These are phyloP conservation scores for Daphne laureola DNA, from an alignment of 441 rosid genomes.

Conservation along the genomic window DNA sequence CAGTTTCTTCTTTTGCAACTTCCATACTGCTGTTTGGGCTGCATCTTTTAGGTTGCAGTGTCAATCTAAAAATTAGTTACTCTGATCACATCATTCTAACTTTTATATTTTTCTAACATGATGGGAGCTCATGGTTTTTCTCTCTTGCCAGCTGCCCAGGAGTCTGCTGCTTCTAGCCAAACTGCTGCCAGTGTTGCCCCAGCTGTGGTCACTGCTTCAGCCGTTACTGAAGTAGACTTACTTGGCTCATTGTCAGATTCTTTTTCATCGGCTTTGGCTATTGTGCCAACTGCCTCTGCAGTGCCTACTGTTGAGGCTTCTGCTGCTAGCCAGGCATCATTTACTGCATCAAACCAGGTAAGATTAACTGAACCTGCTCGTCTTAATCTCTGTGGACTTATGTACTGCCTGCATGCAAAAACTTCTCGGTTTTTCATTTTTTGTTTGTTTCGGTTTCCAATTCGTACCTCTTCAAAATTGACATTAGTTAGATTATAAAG, in stretches of 20 bases:
- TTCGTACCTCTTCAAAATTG: too few relatives aligned
- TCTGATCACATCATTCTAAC: too few relatives aligned
- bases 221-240: slow-evolving; percentile 68
- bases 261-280: slow-evolving; percentile 62
- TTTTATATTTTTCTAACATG: neutral
- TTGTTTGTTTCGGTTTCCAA: too few relatives aligned
- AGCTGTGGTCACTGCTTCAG: slow-evolving; percentile 40
- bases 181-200: slow-evolving; percentile 25
- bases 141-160: slow-evolving; percentile 16
- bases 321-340: slow-evolving; percentile 33
- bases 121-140: slow-evolving; percentile 13
- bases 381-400: too few relatives aligned
- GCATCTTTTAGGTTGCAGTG: too few relatives aligned
- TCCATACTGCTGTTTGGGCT: too few relatives aligned
- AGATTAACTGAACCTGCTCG: neutral
- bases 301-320: slow-evolving; percentile 30
- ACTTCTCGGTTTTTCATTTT: too few relatives aligned
- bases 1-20: too few relatives aligned
- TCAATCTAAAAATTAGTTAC: too few relatives aligned
- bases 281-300: slow-evolving; percentile 53
- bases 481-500: too few relatives aligned
- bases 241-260: slow-evolving; percentile 82
- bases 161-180: slow-evolving; percentile 19
- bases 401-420: too few relatives aligned
- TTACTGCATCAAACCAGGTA: slow-evolving; percentile 55